Evolutionary conservation across 2,329 filamentous ascomycete species (phyloP).

Genomic region (Ceratocystis alfenasii): DNA sequence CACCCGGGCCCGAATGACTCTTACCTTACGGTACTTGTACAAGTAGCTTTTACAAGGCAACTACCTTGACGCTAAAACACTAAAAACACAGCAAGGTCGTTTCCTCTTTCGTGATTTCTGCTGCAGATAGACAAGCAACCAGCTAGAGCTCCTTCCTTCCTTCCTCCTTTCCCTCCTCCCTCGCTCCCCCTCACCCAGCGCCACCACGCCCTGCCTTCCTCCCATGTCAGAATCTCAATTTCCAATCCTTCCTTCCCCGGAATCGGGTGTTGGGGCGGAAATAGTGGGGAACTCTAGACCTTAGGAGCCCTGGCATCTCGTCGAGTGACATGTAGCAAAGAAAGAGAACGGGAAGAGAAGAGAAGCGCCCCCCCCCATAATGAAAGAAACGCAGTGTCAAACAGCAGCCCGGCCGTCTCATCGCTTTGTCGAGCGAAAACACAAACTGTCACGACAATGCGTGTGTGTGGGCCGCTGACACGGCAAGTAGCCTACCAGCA

Average conservation of each 20-base stretch:
- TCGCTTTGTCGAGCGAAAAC: neutral
- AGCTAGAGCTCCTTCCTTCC: neutral
- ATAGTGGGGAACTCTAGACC: neutral
- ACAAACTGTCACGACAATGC: neutral
- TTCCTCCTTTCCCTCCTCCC: neutral
- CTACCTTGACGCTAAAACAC: neutral
- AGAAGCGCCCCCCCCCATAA: neutral
- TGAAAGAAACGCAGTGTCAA: neutral
- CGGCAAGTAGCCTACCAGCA: too few relatives aligned
- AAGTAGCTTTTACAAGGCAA: neutral
- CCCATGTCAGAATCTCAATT: neutral
- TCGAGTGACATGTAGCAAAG: neutral
- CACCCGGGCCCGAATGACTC: neutral
- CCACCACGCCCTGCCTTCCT: neutral
- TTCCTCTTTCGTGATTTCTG: neutral
- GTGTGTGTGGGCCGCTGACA: too few relatives aligned
- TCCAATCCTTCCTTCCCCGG: slow-evolving; percentile 5
- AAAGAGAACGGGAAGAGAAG: neutral
- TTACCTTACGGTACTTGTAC: neutral
- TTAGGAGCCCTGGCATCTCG: neutral
- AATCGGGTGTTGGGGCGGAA: slow-evolving; percentile 9
- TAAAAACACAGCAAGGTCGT: slow-evolving; percentile 1
- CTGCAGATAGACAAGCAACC: neutral
- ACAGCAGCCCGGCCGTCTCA: neutral
- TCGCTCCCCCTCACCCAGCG: too few relatives aligned